These are phyloP conservation scores for Lactarius hatsudake DNA, from an alignment of 768 basidiomycete genomes.

Conservation along the genomic window DNA sequence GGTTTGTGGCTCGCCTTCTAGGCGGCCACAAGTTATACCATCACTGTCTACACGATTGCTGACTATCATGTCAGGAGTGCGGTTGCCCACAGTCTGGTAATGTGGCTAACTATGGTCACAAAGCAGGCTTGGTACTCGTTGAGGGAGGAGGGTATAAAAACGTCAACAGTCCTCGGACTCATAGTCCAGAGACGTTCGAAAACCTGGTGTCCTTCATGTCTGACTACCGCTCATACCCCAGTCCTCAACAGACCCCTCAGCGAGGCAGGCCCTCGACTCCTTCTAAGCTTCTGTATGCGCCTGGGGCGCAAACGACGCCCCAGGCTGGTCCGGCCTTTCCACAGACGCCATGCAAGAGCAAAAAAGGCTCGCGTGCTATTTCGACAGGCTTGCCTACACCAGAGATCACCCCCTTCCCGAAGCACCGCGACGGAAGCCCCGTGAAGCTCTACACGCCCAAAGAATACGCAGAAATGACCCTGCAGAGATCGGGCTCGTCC, in stretches of 20 bases:
- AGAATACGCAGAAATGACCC: background rate
- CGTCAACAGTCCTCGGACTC: background rate
- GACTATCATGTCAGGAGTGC: background rate
- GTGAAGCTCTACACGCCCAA: conserved; percentile 4
- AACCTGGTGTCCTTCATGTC: conserved; percentile 3
- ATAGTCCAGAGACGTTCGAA: background rate
- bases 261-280: conserved; percentile 12
- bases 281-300: background rate
- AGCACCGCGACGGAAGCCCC: background rate
- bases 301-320: background rate
- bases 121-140: background rate
- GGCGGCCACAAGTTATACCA: background rate
- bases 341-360: background rate
- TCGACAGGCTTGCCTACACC: background rate
- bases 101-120: background rate
- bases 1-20: background rate
- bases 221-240: background rate
- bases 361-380: background rate
- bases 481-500: background rate
- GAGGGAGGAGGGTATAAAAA: background rate
- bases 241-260: background rate
- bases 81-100: background rate
- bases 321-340: background rate
- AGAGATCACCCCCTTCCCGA: background rate
- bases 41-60: background rate